These are phyloP conservation scores for Aegilops speltoides DNA, from an alignment of 176 grass and related monocot species.

Conservation along the genomic window DNA sequence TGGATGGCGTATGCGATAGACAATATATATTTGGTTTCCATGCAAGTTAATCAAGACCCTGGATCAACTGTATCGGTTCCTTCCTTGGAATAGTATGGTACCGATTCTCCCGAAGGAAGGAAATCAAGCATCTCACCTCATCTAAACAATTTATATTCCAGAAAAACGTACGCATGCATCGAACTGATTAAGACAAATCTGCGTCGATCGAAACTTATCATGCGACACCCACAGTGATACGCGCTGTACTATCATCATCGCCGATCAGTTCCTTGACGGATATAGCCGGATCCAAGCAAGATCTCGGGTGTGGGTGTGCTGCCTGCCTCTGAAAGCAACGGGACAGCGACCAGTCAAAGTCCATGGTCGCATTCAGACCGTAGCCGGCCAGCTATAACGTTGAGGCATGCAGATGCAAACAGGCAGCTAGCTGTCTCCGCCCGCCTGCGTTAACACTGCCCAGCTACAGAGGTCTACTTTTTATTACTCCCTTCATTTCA, in stretches of 20 bases:
- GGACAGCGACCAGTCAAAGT: neutral
- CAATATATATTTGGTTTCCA: no score
- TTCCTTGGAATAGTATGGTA: no score
- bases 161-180: neutral
- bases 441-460: no score
- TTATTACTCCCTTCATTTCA: no score
- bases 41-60: no score
- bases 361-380: neutral
- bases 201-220: neutral
- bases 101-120: no score
- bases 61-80: no score
- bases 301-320: neutral
- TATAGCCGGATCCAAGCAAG: constrained; percentile 12
- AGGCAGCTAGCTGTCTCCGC: no score
- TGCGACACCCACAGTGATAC: neutral
- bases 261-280: neutral
- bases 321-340: neutral
- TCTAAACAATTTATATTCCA: neutral
- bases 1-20: neutral
- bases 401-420: no score
- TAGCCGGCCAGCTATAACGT: neutral
- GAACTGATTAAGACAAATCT: neutral
- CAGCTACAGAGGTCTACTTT: no score
- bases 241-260: neutral
- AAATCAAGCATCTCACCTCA: no score